Percentiles rank a stretch among this genome's conserved stretches.
Evolutionary conservation across 1,284 basidiomycete genomes (phyloP).

Genomic region (Leccinum proliferum): DNA sequence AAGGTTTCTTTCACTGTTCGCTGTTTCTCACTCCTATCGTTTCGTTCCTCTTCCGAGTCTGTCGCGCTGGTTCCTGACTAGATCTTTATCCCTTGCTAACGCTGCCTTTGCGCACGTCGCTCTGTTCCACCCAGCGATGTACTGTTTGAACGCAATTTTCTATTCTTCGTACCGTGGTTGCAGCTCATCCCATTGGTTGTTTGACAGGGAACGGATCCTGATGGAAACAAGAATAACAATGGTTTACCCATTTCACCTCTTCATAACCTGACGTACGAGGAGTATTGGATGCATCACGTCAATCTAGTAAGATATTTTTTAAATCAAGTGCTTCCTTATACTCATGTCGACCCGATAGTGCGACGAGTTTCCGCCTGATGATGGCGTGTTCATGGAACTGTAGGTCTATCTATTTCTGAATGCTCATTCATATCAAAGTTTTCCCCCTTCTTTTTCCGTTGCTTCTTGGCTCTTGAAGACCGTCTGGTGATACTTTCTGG

Average conservation of each 20-base stretch:
- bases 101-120: conserved; percentile 7
- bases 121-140: conserved; percentile 5
- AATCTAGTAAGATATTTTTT: conserved; percentile 5
- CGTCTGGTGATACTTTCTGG: not conserved
- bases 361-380: not conserved
- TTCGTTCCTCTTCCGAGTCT: not conserved
- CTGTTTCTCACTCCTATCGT: not conserved
- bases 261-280: not conserved
- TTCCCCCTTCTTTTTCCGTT: not conserved
- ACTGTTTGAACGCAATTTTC: conserved; percentile 6
- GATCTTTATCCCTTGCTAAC: conserved; percentile 10
- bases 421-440: not conserved
- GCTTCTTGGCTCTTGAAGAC: conserved; percentile 3
- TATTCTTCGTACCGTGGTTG: not conserved
- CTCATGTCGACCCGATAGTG: conserved; percentile 8
- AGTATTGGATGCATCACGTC: conserved; percentile 9
- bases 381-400: conserved; percentile 5
- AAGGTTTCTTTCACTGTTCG: not conserved
- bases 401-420: conserved; percentile 1
- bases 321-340: not conserved
- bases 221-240: not conserved
- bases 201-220: conserved; percentile 6
- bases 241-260: not conserved
- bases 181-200: conserved; percentile 1
- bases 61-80: conserved; percentile 10